A percentile compares a stretch with the other conserved stretches of the same genome.
Evolutionary conservation across 2,329 filamentous ascomycete species (phyloP).

Genomic region (Calonectria pauciramosa): DNA sequence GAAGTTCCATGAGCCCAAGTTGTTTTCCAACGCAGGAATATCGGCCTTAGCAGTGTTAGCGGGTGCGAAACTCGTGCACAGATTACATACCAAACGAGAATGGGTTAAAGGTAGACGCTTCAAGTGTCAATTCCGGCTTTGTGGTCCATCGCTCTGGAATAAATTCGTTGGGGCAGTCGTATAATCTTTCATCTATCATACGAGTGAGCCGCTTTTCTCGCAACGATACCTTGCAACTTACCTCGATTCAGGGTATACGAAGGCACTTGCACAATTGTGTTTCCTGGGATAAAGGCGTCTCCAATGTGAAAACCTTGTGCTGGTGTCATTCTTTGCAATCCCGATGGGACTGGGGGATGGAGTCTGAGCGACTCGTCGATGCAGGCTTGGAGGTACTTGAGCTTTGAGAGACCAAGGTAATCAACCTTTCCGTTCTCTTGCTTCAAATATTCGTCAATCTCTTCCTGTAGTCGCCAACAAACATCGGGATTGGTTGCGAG

Average conservation of each 20-base stretch:
- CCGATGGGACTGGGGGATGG: constrained; percentile 27
- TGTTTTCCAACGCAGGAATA: constrained; percentile 37
- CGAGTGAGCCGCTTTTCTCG: not conserved
- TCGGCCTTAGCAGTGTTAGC: not conserved
- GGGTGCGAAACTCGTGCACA: no score
- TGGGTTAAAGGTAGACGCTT: constrained; percentile 24
- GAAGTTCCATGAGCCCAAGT: constrained; percentile 35
- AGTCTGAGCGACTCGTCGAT: constrained; percentile 37
- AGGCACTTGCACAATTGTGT: constrained; percentile 14
- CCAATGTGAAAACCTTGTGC: not conserved
- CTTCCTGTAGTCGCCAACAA: not conserved
- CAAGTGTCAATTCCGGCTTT: constrained; percentile 22
- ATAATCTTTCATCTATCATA: constrained; percentile 29
- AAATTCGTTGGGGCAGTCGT: constrained; percentile 29
- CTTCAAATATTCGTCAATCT: constrained; percentile 30
- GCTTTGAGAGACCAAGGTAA: not conserved
- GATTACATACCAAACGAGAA: constrained; percentile 25
- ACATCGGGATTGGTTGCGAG: not conserved
- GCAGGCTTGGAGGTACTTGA: constrained; percentile 35
- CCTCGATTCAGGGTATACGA: constrained; percentile 25
- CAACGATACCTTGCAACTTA: not conserved
- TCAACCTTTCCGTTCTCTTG: not conserved
- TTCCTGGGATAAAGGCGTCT: constrained; percentile 12
- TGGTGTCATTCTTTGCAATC: constrained; percentile 15
- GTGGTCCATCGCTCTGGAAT: constrained; percentile 36